Evolutionary conservation across 1,284 basidiomycete species (phyloP), one percentile per base, ranked within the genome.

Genomic region (Phellinidium pouzarii): DNA sequence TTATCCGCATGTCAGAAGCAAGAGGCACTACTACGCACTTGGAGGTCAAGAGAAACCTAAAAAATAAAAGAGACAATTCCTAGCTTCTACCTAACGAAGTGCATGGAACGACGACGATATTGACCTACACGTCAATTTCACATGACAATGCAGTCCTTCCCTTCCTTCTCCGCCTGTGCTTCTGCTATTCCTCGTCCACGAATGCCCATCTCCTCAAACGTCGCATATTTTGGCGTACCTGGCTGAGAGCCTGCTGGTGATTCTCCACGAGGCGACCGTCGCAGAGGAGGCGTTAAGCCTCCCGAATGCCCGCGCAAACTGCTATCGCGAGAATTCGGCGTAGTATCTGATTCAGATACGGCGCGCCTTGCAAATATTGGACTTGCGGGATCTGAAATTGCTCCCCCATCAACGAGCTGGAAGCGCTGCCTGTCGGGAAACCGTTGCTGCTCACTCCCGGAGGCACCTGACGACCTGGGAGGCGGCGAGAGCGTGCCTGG

Each of bases 191-290:
- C 44, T 11, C 44, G 44, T 17, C 31, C 43, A 11, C 37, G 50
- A 11, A 52, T 52, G 9, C 50, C 50, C 50, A 52, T 52, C 8
- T 52, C 50, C 50, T 52, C 44, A 25, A 52, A 52, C 25, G 50
- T 52, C n/a, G 44, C 44, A 41, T 52, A 52, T 8, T 27, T 20
- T 3, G 50, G 43, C 9, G 37, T 52, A 8, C n/a, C 19, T 3
- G 37, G 3, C 19, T 40, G 37, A 7, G 37, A 40, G n/a, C 37
- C 37, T n/a, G 37, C 19, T 7, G n/a, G 14, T 2, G 34, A 9
- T 4, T 40, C 44, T 25, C 50, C 50, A 11, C 37, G 37, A 40
- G 14, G 37, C 2, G 37, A 20, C 7, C 50, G 50, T 20, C 44
- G 43, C 34, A 46, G 31, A 14, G 50, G 50, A 9, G 50, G 50